Base-by-base conservation (phyloP, 208 protist species). In the Vickermania spadyakhi region DNA sequence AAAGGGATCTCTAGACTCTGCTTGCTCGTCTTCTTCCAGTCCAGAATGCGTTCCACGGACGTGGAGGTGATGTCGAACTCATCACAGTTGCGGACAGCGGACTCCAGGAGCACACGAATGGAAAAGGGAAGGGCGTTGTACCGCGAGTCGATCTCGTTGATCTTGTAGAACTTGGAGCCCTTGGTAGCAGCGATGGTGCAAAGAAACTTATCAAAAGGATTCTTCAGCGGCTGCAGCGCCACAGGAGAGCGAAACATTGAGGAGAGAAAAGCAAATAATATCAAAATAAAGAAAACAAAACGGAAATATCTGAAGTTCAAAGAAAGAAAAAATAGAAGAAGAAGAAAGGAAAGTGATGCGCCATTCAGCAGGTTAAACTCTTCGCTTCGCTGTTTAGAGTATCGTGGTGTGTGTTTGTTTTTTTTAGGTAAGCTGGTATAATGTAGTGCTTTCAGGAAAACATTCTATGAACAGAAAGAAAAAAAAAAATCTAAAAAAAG, bases 71-170 rank as follows among this genome's bases (percentile, higher is more conserved):
- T 78, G 42, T 89, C 77, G 63, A 96, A 94, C 65, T 96, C 86
- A 75, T 98, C 96, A 75, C 96, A 98, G 80, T 98, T 98, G 55
- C 97, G 84, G 29, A 99, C 79, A 18, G 88, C 87, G 28, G 89
- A 92, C 73, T 99, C 97, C 29, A 99, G 82, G 36, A 99, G 76
- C 26, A 99, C 91, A 63, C 96, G 87, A 67, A 99, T 93, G 56
- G 89, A 97, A 75, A 94, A 98, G 30, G 97, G 97, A 11, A 99
- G 76, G 56, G 70, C 70, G 31, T 90, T 65, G 66, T 90, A 91
- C 67, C 77, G 82, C 31, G 71, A 26, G 59, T 90, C 80, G 52
- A 94, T 89, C 65, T 94, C 79, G 60, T 85, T 82, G 60, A 94
- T 78, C 60, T 89, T 84, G 70, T 86, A 94, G 77, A 89, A 94